A percentile compares a stretch with the other conserved stretches of the same genome.
phyloP scores from a whole-genome alignment of 768 basidiomycete genomes.

The Agrocybe praecox region DNA sequence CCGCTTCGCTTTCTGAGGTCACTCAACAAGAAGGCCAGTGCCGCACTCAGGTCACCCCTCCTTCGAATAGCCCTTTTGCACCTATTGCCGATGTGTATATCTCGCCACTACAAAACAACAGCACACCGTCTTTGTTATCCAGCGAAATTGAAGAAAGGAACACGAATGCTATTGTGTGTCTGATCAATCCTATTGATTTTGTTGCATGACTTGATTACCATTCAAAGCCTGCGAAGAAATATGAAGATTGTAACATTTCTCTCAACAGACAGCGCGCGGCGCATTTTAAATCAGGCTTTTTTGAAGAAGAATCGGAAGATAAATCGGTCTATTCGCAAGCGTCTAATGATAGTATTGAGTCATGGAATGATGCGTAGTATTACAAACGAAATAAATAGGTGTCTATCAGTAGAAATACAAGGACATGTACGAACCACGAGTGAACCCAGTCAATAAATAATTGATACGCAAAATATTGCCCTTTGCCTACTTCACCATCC shows the following conservation, averaged over 20 bases:
- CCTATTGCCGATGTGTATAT: constrained; percentile 40
- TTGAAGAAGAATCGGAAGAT: not conserved
- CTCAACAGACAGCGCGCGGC: no score
- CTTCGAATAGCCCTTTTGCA: constrained; percentile 27
- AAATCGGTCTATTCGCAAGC: constrained; percentile 12
- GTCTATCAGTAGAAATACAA: not conserved
- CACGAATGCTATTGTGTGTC: not conserved
- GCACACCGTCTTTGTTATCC: not conserved
- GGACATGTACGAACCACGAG: constrained; percentile 8
- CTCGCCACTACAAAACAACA: constrained; percentile 27
- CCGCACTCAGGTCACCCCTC: not conserved
- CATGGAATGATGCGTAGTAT: constrained; percentile 17
- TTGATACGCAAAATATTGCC: no score
- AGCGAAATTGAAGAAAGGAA: not conserved
- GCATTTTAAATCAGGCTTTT: no score
- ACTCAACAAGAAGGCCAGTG: not conserved
- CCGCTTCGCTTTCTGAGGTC: not conserved
- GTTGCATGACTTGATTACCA: no score
- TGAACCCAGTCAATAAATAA: not conserved
- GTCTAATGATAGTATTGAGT: constrained; percentile 41
- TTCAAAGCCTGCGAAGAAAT: no score
- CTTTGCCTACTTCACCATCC: constrained; percentile 59
- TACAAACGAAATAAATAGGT: constrained; percentile 6
- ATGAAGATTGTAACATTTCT: not conserved
- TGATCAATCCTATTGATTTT: not conserved